Evolutionary conservation across 108 stramenopile genomes (phyloP), one percentile per base, ranked within the genome.

Genomic region (Aurantiochytrium sp.): DNA sequence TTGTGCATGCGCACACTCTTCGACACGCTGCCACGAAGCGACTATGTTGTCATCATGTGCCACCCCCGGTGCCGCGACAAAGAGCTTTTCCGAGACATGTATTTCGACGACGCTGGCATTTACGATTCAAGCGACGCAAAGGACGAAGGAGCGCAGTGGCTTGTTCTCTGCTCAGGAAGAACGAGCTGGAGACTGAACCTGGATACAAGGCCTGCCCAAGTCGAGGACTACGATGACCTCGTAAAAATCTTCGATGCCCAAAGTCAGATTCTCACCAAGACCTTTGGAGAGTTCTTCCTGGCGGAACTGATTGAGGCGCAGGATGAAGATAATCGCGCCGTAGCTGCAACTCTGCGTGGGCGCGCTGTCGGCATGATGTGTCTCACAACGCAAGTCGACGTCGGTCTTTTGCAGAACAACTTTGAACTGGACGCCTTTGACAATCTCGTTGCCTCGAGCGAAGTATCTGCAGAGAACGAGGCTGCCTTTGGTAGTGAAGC

Each of bases 141-240:
- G 44, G 12, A 21, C n/a, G 51, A 83, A 6, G 76, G 49, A 1
- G n/a, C 23, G 0, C 45, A 47, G 6, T 53, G 45, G 76, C 45
- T 53, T 12, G 10, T 53, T 12, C 18, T 47, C 1, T 83, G 49
- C 28, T 28, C 14, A 0, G 23, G 10, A 8, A 12, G 76, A 83
- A 35, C 23, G n/a, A 53, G 49, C 49, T 83, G 51, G 45, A 8
- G 76, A 18, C 76, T 53, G 76, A 53, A 47, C 51, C 76, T 95
- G 25, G 45, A 58, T 47, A 91, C 94, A 18, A 72, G 93, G 4
- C 47, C 18, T 44, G 95, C 95, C 12, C 83, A 91, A 53, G 92
- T 95, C 14, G 95, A 95, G 91, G 95, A 95, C 59, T 89, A 93
- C 88, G 95, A 95, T 72, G 95, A 95, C 89, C 90, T 95, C 18